Conservation (phyloP, 208 protist genomes). For the Leishmania lainsoni region DNA sequence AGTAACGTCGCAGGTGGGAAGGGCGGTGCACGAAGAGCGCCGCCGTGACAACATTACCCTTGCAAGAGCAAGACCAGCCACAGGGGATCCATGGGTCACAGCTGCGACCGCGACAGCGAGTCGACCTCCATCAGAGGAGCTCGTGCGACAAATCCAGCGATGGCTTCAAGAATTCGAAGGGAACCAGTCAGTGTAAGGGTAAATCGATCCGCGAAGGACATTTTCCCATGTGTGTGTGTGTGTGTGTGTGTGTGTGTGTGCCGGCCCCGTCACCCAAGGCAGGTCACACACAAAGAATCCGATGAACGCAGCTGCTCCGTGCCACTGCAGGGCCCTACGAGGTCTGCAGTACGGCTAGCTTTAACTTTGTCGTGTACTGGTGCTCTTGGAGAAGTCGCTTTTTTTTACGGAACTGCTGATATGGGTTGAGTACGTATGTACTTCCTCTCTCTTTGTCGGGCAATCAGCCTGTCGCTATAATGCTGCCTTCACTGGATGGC, state of each 20-base stretch:
- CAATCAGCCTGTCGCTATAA: not conserved
- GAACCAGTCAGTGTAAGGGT: not conserved
- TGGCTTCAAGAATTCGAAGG: not conserved
- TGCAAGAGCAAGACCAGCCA: not conserved
- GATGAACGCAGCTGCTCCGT: not conserved
- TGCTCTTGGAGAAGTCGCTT: not conserved
- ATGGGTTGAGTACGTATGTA: not conserved
- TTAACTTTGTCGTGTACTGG: not conserved
- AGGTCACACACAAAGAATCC: not conserved
- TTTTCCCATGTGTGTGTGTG: not conserved
- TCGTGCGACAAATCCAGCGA: conserved; percentile 2
- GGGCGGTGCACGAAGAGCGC: not conserved
- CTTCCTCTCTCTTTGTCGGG: not conserved
- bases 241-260: not conserved
- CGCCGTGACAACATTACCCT: not conserved
- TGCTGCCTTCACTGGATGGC: not conserved
- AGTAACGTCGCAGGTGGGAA: too few relatives aligned
- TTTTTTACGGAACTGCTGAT: not conserved
- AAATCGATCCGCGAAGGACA: not conserved
- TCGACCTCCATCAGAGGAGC: not conserved
- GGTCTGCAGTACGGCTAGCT: not conserved
- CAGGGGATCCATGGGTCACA: not conserved
- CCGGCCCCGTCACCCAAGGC: not conserved
- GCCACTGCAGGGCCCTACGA: not conserved
- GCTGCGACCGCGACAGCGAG: not conserved